These are phyloP conservation scores for Gaeumannomyces sp. DNA, from an alignment of 2,329 filamentous ascomycete species.

Conservation along the genomic window DNA sequence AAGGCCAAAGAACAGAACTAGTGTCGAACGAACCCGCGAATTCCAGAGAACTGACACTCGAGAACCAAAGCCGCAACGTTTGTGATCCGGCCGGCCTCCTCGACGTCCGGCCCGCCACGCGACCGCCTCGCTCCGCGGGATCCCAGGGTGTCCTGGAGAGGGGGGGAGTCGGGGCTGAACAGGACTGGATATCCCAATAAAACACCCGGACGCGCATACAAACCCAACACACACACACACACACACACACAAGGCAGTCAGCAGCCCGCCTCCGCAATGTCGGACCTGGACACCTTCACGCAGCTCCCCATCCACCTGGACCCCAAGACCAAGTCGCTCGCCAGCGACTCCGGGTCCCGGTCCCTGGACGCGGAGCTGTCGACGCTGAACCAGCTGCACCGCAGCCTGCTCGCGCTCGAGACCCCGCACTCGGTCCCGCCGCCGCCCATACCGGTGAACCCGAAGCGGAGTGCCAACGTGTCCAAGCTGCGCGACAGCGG, in stretches of 20 bases:
- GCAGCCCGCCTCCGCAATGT: conserved; percentile 32
- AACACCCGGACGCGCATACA: background rate
- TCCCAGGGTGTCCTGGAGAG: too few relatives aligned
- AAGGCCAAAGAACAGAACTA: background rate
- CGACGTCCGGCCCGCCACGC: too few relatives aligned
- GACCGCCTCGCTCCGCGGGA: background rate
- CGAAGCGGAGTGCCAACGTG: conserved; percentile 82
- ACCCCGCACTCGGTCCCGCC: conserved; percentile 64
- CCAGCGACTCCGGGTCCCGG: conserved; percentile 36
- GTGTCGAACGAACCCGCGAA: background rate
- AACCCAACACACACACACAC: too few relatives aligned
- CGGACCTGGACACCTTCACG: conserved; percentile 67
- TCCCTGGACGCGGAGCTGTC: conserved; percentile 59
- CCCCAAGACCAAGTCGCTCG: conserved; percentile 71
- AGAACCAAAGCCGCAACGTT: background rate
- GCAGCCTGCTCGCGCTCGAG: conserved; percentile 60
- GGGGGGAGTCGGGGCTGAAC: background rate
- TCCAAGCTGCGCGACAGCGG: conserved; percentile 85
- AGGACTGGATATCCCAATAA: background rate
- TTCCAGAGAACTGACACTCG: background rate
- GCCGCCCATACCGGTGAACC: conserved; percentile 84
- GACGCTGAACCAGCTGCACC: conserved; percentile 74
- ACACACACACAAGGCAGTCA: too few relatives aligned
- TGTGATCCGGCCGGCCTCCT: background rate
- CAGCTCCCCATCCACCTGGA: conserved; percentile 78